Percentiles rank a stretch among this genome's conserved stretches.
Conservation (phyloP, 163 green algal species). For the Chloromonas sp. region DNA sequence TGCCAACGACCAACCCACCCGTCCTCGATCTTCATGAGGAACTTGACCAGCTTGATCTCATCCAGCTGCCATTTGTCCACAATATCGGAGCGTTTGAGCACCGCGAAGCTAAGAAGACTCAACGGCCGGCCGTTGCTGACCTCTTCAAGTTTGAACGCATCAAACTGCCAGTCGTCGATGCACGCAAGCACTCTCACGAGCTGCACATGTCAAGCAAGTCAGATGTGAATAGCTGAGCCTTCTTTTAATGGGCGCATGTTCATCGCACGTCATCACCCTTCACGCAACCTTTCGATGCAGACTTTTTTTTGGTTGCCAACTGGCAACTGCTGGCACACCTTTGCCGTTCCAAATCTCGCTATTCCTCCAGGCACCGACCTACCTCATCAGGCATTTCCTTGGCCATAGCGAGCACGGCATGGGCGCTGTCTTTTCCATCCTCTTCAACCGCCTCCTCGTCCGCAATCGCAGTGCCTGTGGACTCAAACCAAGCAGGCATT, state of each 20-base stretch:
- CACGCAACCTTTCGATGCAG: no score
- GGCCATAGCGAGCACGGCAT: conserved; percentile 25
- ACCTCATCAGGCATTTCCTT: conserved; percentile 45
- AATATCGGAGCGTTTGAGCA: conserved; percentile 36
- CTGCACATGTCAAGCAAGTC: conserved; percentile 17
- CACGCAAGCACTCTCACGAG: conserved; percentile 38
- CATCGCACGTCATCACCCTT: no score
- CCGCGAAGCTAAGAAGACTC: conserved; percentile 34
- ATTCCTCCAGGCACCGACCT: neutral
- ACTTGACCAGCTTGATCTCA: conserved; percentile 45
- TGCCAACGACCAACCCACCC: conserved; percentile 15
- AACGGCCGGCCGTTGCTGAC: conserved; percentile 39
- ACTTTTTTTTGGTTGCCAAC: no score
- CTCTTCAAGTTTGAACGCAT: conserved; percentile 55
- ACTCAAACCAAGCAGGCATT: no score
- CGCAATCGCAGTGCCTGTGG: neutral
- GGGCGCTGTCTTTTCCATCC: conserved; percentile 22
- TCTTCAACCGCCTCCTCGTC: conserved; percentile 11
- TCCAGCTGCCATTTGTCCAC: conserved; percentile 45
- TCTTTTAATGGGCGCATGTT: no score
- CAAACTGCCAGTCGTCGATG: conserved; percentile 59
- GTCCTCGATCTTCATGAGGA: conserved; percentile 49
- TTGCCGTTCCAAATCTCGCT: no score
- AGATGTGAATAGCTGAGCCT: no score
- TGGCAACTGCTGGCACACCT: no score